Percentiles rank a stretch among this genome's conserved stretches.
phyloP scores from a whole-genome alignment of 169 alveolate species.

The Plasmodium fragile region DNA sequence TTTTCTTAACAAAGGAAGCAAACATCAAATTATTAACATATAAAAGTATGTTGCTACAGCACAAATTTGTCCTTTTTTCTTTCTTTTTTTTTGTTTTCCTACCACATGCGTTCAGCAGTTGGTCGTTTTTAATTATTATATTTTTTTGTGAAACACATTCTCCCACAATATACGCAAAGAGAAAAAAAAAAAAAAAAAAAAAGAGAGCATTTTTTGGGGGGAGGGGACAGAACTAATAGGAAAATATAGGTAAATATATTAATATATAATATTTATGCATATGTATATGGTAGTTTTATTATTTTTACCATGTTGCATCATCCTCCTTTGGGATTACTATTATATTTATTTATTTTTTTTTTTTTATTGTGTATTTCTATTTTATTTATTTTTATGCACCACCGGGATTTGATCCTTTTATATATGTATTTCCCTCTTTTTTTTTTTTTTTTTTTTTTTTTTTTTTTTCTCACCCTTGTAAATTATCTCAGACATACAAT shows the following conservation, averaged over 20 bases:
- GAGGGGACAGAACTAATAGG: neutral
- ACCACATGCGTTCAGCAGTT: neutral
- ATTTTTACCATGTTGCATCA: neutral
- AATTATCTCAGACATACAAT: neutral
- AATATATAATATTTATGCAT: neutral
- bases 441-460: too few relatives aligned
- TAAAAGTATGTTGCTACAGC: neutral
- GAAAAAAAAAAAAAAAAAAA: too few relatives aligned
- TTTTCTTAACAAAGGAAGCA: neutral
- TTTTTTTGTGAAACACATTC: neutral
- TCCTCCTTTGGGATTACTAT: neutral
- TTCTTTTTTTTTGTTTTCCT: too few relatives aligned
- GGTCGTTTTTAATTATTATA: neutral
- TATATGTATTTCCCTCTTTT: too few relatives aligned
- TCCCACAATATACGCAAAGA: neutral
- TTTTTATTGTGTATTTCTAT: neutral
- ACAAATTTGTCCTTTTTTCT: neutral
- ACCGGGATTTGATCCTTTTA: neutral
- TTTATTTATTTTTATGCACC: neutral
- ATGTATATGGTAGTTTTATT: too few relatives aligned
- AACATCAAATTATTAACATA: neutral
- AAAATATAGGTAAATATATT: neutral
- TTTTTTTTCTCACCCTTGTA: too few relatives aligned
- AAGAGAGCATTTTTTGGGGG: neutral
- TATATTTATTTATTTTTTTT: too few relatives aligned